A percentile compares a stretch with the other conserved stretches of the same genome.
phyloP scores from a whole-genome alignment of 129 eudicot species.

The Helichrysum umbraculigerum region DNA sequence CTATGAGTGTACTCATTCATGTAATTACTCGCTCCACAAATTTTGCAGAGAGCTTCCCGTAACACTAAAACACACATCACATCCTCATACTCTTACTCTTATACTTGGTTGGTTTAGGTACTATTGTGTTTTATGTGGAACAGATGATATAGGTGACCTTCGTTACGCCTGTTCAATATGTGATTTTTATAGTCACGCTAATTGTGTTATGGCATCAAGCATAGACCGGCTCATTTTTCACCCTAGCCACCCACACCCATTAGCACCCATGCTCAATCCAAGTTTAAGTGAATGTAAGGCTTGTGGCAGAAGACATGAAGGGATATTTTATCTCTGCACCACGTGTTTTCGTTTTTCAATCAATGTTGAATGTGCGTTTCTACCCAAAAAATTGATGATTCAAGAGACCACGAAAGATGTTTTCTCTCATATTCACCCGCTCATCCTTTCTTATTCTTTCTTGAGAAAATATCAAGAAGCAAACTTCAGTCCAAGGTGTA shows the following conservation, averaged over 20 bases:
- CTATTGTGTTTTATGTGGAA: background rate
- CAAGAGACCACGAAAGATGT: background rate
- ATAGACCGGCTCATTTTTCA: background rate
- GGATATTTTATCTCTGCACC: background rate
- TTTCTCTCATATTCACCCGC: constrained; percentile 6
- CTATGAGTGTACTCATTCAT: background rate
- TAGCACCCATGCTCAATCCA: background rate
- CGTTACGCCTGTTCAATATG: background rate
- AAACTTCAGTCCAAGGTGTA: background rate
- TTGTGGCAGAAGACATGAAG: background rate
- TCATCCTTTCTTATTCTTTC: background rate
- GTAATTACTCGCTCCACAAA: background rate
- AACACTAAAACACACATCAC: background rate
- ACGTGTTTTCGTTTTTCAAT: background rate
- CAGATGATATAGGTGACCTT: background rate
- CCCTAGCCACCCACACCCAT: constrained; percentile 7
- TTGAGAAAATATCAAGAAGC: background rate
- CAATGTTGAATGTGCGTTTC: background rate
- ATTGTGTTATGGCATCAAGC: background rate
- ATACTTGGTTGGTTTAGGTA: background rate
- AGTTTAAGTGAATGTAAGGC: background rate
- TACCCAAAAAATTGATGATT: constrained; percentile 1
- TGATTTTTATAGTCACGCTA: background rate
- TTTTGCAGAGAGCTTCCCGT: background rate
- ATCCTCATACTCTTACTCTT: constrained; percentile 8